These are phyloP conservation scores for Nymphaea thermarum DNA, from an alignment of 164 flowering plant species.

Conservation along the genomic window DNA sequence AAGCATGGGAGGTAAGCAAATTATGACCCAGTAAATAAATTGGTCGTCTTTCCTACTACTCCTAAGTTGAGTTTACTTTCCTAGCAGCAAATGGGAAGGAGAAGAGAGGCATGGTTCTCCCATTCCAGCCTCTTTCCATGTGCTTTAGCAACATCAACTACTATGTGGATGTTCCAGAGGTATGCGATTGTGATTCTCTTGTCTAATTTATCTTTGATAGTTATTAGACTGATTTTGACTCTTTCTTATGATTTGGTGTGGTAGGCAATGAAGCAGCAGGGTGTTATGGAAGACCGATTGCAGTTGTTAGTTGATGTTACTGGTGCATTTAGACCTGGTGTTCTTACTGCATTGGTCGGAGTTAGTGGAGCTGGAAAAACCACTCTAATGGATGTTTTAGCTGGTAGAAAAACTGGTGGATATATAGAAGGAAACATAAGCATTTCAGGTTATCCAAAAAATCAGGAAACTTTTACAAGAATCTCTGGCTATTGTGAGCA, in stretches of 20 bases:
- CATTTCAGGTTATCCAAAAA: constrained; percentile 87
- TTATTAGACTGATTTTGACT: not conserved
- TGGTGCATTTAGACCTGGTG: constrained; percentile 95
- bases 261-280: constrained; percentile 90
- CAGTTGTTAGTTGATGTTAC: constrained; percentile 78
- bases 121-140: constrained; percentile 92
- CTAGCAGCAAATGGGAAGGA: constrained; percentile 41
- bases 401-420: constrained; percentile 98
- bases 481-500: constrained; percentile 99
- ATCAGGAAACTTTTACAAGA: constrained; percentile 96
- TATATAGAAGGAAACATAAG: constrained; percentile 66
- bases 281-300: constrained; percentile 63
- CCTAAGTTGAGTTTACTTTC: not conserved
- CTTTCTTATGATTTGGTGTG: not conserved
- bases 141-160: constrained; percentile 86
- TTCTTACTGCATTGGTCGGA: constrained; percentile 95
- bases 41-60: not conserved
- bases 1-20: constrained; percentile 38
- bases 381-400: constrained; percentile 97
- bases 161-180: constrained; percentile 82
- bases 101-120: constrained; percentile 92
- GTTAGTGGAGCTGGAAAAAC: constrained; percentile 99
- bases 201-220: not conserved
- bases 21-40: not conserved
- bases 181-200: constrained; percentile 16